These are phyloP conservation scores for Novymonas esmeraldas DNA, from an alignment of 208 protist species.

Conservation along the genomic window DNA sequence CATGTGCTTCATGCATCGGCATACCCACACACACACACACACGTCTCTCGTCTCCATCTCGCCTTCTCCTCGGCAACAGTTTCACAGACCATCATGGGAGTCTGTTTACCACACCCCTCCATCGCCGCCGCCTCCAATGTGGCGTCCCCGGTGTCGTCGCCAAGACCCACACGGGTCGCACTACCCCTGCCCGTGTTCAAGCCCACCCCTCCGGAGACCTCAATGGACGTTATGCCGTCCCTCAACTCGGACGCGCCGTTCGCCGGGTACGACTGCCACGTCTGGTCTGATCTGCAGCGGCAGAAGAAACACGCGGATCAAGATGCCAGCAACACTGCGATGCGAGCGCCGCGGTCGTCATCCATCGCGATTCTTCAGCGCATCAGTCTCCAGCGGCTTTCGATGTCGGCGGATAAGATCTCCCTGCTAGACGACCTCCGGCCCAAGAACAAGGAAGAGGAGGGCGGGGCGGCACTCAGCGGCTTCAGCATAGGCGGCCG, in stretches of 20 bases:
- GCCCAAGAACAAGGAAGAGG: slow-evolving; percentile 4
- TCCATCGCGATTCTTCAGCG: slow-evolving; percentile 40
- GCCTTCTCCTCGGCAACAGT: no score
- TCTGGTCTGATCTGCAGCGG: slow-evolving; percentile 21
- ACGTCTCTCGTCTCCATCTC: no score
- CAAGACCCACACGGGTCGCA: not conserved
- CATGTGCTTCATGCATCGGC: no score
- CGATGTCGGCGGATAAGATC: slow-evolving; percentile 16
- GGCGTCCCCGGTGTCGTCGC: not conserved
- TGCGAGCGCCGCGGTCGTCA: slow-evolving; percentile 26
- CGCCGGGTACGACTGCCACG: slow-evolving; percentile 19
- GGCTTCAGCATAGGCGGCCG: slow-evolving; percentile 26
- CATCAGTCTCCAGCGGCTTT: slow-evolving; percentile 34
- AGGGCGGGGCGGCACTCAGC: not conserved
- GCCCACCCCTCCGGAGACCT: not conserved
- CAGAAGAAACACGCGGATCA: not conserved
- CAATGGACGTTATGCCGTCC: not conserved
- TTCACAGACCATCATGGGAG: slow-evolving; percentile 1
- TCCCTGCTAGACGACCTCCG: slow-evolving; percentile 23
- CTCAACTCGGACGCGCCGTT: slow-evolving; percentile 15
- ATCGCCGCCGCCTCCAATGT: not conserved
- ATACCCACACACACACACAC: no score
- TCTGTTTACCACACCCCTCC: not conserved
- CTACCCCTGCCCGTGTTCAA: not conserved
- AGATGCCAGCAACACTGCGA: not conserved